Evolutionary conservation across 2,329 filamentous ascomycete species (phyloP).

Genomic region (Epichloe sibirici): DNA sequence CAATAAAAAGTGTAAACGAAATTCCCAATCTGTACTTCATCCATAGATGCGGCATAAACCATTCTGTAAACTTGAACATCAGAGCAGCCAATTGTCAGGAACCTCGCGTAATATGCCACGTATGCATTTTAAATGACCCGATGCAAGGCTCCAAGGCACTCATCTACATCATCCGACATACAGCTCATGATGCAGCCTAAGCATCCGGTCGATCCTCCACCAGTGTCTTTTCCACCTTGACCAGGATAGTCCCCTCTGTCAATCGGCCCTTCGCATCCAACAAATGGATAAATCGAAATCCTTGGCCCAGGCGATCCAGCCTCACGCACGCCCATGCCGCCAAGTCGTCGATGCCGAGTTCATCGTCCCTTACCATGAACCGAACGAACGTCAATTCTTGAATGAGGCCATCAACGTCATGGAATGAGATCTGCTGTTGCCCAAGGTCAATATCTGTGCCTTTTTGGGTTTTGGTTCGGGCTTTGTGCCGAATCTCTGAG

Average conservation of each 20-base stretch:
- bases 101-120: too few species aligned
- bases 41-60: too few species aligned
- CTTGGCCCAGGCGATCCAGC: constrained; percentile 64
- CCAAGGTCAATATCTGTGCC: constrained; percentile 53
- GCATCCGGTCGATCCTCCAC: constrained; percentile 3
- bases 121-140: too few species aligned
- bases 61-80: too few species aligned
- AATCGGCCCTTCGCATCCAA: constrained; percentile 54
- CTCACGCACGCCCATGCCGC: constrained; percentile 84
- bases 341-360: constrained; percentile 64
- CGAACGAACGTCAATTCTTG: constrained; percentile 62
- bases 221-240: constrained; percentile 56
- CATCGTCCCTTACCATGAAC: constrained; percentile 81
- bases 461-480: constrained; percentile 43
- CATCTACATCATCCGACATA: background rate
- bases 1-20: too few species aligned
- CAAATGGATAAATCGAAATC: constrained; percentile 68
- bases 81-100: too few species aligned
- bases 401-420: constrained; percentile 41
- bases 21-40: too few species aligned
- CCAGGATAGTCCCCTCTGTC: constrained; percentile 57
- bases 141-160: background rate
- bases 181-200: background rate
- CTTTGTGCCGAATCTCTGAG: constrained; percentile 39
- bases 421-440: constrained; percentile 46